Conservation (phyloP, 2,329 filamentous ascomycete genomes). For the Anthostomella pinea region DNA sequence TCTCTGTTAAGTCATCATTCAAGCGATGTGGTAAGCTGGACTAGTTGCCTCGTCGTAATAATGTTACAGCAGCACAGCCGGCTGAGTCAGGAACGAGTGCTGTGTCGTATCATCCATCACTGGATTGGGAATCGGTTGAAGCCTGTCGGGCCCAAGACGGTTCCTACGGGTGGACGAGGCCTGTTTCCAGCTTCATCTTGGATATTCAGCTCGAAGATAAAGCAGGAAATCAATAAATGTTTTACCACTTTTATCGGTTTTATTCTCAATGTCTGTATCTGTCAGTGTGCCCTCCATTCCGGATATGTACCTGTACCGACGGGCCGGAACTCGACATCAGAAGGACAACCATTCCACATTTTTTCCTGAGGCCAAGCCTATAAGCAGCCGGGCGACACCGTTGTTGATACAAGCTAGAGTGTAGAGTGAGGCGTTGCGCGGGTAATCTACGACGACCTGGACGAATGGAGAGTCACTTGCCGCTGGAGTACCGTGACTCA, state of each 20-base stretch:
- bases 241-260: not conserved
- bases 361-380: conserved; percentile 8
- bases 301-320: conserved; percentile 14
- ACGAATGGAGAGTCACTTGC: conserved; percentile 1
- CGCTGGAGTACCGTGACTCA: conserved; percentile 14
- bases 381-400: conserved; percentile 7
- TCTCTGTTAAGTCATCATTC: too few relatives aligned
- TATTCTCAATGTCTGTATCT: not conserved
- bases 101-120: too few relatives aligned
- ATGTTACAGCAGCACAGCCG: too few relatives aligned
- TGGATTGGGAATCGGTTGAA: too few relatives aligned
- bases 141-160: too few relatives aligned
- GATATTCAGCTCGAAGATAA: too few relatives aligned
- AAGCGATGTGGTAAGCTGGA: too few relatives aligned
- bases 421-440: conserved; percentile 10
- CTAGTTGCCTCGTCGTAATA: too few relatives aligned
- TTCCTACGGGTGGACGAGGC: too few relatives aligned
- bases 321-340: conserved; percentile 19
- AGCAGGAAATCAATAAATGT: not conserved
- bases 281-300: conserved; percentile 8
- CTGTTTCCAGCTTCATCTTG: too few relatives aligned
- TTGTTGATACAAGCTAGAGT: conserved; percentile 3
- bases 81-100: too few relatives aligned
- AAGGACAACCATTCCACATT: conserved; percentile 10
- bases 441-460: conserved; percentile 4